Conservation (phyloP, 1,139 yeast species). For the Geotrichum reessii region DNA sequence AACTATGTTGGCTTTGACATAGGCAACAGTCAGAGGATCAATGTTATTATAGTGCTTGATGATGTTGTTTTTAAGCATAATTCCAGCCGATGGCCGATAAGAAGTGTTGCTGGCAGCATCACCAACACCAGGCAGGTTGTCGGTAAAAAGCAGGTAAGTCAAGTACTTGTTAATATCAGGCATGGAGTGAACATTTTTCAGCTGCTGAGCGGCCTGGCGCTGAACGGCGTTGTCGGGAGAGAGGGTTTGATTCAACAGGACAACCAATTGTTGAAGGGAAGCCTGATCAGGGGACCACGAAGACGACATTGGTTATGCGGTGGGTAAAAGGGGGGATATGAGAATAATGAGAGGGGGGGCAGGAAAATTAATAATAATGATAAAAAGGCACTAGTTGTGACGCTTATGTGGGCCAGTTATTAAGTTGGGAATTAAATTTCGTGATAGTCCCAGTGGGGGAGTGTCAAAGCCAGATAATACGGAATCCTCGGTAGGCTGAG, state of each 20-base stretch:
- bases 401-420: no score
- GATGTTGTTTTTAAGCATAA: constrained; percentile 71
- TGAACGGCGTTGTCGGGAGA: constrained; percentile 56
- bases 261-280: constrained; percentile 56
- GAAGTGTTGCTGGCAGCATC: constrained; percentile 38
- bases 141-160: constrained; percentile 56
- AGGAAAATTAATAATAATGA: no score
- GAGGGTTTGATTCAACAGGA: constrained; percentile 60
- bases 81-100: constrained; percentile 73
- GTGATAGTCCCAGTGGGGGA: not conserved
- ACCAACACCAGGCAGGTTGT: constrained; percentile 34
- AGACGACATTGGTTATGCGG: constrained; percentile 28
- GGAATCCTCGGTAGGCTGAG: not conserved
- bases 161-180: constrained; percentile 78
- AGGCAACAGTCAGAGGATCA: constrained; percentile 32
- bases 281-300: constrained; percentile 59
- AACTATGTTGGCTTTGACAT: constrained; percentile 57
- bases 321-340: not conserved
- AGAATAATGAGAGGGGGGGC: not conserved
- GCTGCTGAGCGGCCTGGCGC: constrained; percentile 51
- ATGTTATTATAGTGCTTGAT: constrained; percentile 37
- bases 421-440: not conserved
- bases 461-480: not conserved
- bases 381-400: no score
- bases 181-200: constrained; percentile 60